Evolutionary conservation across 176 grass and related monocot species (phyloP).

Genomic region (Ananas comosus): DNA sequence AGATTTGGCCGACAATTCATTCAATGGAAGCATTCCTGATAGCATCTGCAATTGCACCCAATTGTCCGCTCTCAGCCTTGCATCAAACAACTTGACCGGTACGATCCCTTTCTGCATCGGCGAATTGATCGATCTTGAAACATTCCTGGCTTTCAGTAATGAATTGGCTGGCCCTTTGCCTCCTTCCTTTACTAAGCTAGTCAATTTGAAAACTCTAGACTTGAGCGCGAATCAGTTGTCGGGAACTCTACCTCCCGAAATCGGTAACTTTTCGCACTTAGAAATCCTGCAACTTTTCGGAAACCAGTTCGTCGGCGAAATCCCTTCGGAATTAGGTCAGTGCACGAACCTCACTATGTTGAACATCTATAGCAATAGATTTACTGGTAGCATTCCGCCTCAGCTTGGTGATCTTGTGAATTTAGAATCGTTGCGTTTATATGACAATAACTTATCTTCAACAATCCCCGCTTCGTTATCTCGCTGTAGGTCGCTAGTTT

Average conservation of each 20-base stretch:
- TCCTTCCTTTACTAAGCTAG: slow-evolving; percentile 43
- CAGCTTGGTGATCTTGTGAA: slow-evolving; percentile 60
- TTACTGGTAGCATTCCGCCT: slow-evolving; percentile 54
- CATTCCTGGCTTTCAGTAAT: slow-evolving; percentile 16
- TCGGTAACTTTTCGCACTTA: slow-evolving; percentile 50
- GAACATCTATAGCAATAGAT: slow-evolving; percentile 46
- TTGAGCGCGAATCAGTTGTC: slow-evolving; percentile 43
- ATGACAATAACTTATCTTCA: slow-evolving; percentile 49
- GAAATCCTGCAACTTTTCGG: slow-evolving; percentile 17
- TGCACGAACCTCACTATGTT: slow-evolving; percentile 52
- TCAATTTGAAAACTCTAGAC: slow-evolving; percentile 35
- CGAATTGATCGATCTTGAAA: slow-evolving; percentile 24
- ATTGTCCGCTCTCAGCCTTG: slow-evolving; percentile 23
- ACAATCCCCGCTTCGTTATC: slow-evolving; percentile 48
- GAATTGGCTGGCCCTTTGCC: slow-evolving; percentile 45
- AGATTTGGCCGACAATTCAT: slow-evolving; percentile 36
- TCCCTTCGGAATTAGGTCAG: slow-evolving; percentile 49
- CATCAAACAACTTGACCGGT: slow-evolving; percentile 50
- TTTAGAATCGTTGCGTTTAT: slow-evolving; percentile 20
- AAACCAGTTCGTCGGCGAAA: slow-evolving; percentile 47
- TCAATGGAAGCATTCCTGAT: slow-evolving; percentile 41
- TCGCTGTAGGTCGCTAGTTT: slow-evolving; percentile 29
- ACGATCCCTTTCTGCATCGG: slow-evolving; percentile 56
- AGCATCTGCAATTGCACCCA: slow-evolving; percentile 65
- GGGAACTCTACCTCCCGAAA: slow-evolving; percentile 43